Base-by-base conservation (phyloP, 805 yeast species). In the Zygosaccharomyces lentus region DNA sequence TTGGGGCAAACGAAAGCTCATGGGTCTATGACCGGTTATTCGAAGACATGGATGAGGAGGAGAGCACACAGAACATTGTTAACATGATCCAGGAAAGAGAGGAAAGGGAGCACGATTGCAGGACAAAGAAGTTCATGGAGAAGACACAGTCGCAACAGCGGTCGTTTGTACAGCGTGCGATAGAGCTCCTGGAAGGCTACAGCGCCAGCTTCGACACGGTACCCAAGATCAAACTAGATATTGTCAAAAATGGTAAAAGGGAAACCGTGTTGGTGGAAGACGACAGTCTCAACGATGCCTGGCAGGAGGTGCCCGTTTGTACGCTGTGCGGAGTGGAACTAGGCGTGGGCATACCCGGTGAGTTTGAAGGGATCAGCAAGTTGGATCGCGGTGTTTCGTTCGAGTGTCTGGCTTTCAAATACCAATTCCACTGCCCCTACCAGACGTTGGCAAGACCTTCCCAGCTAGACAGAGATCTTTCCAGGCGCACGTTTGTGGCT, bases 271-370 rank as follows among this genome's bases (percentile, higher is more conserved):
- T 49, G 23, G 55, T 58, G 7, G 47, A 50, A n/a, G 65, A 62
- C 40, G 58, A 52, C 12, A 48, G 45, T n/a, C 42, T 49, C 10
- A 62, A 61, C 2, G 59, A 72, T 24, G 61, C 68, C 0, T 59
- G 63, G 12, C 62, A 52, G n/a, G 67, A 68, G 27, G 64, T 70
- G 9, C 71, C 75, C 3, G 68, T 73, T 1, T 82, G 96, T 66
- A 76, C 76, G 26, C 64, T 84, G 23, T 88, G 96, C 67, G 90
- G 88, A 0, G 75, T 78, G 0, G 74, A 70, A 2, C 66, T 88
- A n/a, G 93, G 93, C 2, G 77, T 72, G 39, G 96, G 96, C 0
- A 76, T 84, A 4, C 85, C 88, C 0, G 68, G 59, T 0, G 77
- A 71, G 13, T 78, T 75, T 51, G 57, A 58, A 38, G 77, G 45